Evolutionary conservation across 495 filamentous ascomycete genomes (phyloP).

Genomic region (Aspergillus sparsus): DNA sequence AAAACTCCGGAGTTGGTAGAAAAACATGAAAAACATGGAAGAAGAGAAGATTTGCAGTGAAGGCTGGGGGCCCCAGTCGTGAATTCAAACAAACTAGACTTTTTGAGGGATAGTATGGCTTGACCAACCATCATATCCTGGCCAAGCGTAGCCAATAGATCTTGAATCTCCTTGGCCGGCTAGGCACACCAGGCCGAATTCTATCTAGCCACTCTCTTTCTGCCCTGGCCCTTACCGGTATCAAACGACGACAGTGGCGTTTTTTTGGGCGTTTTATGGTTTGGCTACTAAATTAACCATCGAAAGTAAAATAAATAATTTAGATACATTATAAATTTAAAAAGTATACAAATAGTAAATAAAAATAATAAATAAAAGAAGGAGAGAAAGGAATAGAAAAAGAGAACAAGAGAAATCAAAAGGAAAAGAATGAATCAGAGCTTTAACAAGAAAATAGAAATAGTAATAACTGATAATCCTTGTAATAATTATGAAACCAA

Average conservation of each 20-base stretch:
- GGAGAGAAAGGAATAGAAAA: background rate
- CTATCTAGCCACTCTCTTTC: background rate
- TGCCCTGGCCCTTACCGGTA: background rate
- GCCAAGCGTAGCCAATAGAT: background rate
- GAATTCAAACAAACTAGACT: background rate
- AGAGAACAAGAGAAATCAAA: no score
- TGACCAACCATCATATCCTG: background rate
- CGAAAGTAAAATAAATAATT: background rate
- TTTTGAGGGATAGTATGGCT: background rate
- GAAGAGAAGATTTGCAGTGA: background rate
- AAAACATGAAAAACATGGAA: background rate
- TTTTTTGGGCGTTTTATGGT: conserved; percentile 1
- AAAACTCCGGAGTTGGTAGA: background rate
- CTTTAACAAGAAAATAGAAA: no score
- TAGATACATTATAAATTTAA: no score
- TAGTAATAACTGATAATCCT: no score
- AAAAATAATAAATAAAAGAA: background rate
- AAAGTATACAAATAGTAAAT: no score
- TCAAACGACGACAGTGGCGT: background rate
- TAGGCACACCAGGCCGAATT: background rate
- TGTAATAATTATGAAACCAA: no score
- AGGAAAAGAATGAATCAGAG: no score
- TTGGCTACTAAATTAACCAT: background rate
- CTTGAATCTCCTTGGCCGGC: conserved; percentile 5
- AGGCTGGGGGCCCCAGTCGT: background rate